Evolutionary conservation across 1,139 yeast species (phyloP).

Genomic region (Ashbya aceris): DNA sequence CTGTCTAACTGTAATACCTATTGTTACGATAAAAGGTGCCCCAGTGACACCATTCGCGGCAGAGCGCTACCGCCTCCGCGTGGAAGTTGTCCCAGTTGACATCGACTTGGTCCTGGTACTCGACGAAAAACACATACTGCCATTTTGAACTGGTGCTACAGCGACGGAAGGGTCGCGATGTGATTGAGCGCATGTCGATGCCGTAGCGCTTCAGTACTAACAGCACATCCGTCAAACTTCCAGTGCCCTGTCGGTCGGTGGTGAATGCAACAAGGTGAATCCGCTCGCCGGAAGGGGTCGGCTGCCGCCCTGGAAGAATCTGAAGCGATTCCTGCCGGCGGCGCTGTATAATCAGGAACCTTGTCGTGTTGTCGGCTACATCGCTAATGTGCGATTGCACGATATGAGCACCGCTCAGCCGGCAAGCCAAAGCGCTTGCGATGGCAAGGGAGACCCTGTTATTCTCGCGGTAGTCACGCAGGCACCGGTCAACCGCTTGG

Average conservation of each 20-base stretch:
- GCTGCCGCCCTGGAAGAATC: background rate
- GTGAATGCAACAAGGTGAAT: slow-evolving; percentile 59
- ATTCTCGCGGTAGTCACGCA: slow-evolving; percentile 30
- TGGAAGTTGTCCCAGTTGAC: slow-evolving; percentile 17
- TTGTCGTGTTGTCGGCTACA: slow-evolving; percentile 63
- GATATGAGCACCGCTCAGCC: slow-evolving; percentile 52
- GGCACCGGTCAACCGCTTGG: slow-evolving; percentile 64
- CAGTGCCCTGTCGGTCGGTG: slow-evolving; percentile 59
- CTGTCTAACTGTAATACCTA: slow-evolving; percentile 26
- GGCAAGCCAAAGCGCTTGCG: slow-evolving; percentile 56
- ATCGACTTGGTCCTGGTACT: slow-evolving; percentile 32
- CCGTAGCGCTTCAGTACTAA: slow-evolving; percentile 46
- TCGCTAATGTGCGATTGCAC: slow-evolving; percentile 57
- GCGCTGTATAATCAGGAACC: slow-evolving; percentile 56
- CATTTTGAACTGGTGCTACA: slow-evolving; percentile 34
- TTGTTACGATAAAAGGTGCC: slow-evolving; percentile 34
- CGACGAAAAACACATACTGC: slow-evolving; percentile 81
- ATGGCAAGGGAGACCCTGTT: slow-evolving; percentile 41
- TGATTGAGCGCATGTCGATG: slow-evolving; percentile 63
- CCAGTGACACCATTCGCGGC: slow-evolving; percentile 30
- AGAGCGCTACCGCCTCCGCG: slow-evolving; percentile 22
- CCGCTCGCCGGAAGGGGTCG: background rate
- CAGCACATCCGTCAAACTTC: slow-evolving; percentile 63
- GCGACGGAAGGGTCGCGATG: slow-evolving; percentile 47
- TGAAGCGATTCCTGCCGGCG: slow-evolving; percentile 13